phyloP scores from a whole-genome alignment of 139 green algal species.

The Astrephomene gubernaculifera region DNA sequence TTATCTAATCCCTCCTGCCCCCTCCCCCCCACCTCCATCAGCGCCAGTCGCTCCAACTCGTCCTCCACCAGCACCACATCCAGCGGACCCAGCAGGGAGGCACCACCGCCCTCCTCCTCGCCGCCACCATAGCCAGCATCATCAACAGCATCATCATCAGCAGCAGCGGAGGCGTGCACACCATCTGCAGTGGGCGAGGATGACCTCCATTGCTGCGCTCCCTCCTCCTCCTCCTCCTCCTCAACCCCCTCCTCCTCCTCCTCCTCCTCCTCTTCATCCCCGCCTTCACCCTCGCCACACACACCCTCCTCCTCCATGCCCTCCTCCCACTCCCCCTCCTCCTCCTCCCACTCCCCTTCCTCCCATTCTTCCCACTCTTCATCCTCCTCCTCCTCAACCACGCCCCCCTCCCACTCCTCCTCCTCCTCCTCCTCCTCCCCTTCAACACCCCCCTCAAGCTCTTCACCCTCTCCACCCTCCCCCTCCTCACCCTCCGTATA shows the following conservation, averaged over 20 bases:
- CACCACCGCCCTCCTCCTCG: too few species aligned
- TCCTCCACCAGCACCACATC: constrained; percentile 42
- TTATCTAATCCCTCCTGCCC: neutral
- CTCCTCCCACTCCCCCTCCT: neutral
- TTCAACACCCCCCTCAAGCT: neutral
- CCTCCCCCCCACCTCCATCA: constrained; percentile 5
- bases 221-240: neutral
- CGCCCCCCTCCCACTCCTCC: neutral
- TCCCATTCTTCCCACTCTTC: neutral
- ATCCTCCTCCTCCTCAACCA: neutral
- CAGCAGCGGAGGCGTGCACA: too few species aligned
- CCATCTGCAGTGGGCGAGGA: too few species aligned
- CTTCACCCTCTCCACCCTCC: neutral
- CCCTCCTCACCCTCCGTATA: neutral
- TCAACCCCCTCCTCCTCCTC: neutral
- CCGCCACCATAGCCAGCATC: neutral
- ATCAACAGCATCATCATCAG: too few species aligned
- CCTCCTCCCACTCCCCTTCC: neutral
- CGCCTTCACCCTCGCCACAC: neutral
- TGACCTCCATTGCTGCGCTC: too few species aligned
- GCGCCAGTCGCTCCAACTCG: constrained; percentile 35
- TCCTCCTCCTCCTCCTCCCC: neutral
- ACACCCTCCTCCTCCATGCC: neutral
- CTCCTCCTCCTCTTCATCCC: neutral
- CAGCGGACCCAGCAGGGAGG: neutral